Evolutionary conservation across 2,329 filamentous ascomycete species (phyloP).

Genomic region (Magnaporthales sp.): DNA sequence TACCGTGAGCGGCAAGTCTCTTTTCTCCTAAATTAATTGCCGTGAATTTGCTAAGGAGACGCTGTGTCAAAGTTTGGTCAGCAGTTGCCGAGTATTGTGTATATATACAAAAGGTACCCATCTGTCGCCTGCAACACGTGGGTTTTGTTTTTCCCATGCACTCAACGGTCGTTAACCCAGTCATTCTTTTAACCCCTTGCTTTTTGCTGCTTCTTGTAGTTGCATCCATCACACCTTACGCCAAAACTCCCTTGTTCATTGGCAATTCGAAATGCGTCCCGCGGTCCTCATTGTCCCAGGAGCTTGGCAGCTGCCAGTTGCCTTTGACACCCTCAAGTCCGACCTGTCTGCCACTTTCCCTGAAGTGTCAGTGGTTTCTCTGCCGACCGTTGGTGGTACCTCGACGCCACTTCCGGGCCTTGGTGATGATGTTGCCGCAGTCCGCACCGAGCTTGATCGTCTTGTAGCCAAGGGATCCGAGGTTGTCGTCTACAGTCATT

Average conservation of each 20-base stretch:
- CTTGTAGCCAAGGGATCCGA: constrained; percentile 19
- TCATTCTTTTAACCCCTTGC: too few species aligned
- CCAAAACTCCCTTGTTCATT: neutral
- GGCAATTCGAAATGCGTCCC: constrained; percentile 6
- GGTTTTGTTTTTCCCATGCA: too few species aligned
- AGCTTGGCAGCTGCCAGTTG: constrained; percentile 22
- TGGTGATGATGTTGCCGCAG: constrained; percentile 16
- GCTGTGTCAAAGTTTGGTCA: too few species aligned
- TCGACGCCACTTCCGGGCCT: constrained; percentile 14
- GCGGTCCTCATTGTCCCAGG: constrained; percentile 25
- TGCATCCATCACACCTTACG: neutral
- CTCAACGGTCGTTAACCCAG: too few species aligned
- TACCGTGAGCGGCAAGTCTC: too few species aligned
- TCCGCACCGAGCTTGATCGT: constrained; percentile 14
- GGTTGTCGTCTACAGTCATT: constrained; percentile 22
- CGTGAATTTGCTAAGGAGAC: too few species aligned
- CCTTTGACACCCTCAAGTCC: constrained; percentile 17
- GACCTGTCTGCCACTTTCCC: constrained; percentile 19
- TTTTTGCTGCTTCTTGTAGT: neutral
- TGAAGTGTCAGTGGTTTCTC: constrained; percentile 18
- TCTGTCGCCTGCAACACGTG: too few species aligned
- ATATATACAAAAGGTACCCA: too few species aligned
- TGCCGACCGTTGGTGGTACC: constrained; percentile 20
- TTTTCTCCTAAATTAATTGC: too few species aligned
- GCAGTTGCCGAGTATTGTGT: too few species aligned